Conservation (phyloP, 495 filamentous ascomycete species). For the Clavariopsis aquatica region DNA sequence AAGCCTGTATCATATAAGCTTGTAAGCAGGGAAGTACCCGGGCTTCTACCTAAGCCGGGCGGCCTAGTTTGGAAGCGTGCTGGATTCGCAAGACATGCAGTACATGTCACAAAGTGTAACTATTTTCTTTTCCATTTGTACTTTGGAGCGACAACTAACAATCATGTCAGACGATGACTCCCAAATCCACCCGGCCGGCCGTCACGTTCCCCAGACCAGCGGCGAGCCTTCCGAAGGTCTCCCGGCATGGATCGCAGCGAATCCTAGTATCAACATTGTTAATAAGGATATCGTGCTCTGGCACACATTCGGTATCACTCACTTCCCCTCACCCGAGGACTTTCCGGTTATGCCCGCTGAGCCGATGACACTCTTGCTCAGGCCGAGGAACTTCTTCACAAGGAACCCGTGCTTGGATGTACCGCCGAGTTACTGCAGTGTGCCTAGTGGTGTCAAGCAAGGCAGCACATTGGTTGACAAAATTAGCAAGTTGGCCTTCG, state of each 20-base stretch:
- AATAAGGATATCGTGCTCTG: slow-evolving; percentile 90
- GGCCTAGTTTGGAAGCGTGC: slow-evolving; percentile 92
- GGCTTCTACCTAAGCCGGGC: slow-evolving; percentile 78
- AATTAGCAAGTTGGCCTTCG: slow-evolving; percentile 43
- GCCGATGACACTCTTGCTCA: slow-evolving; percentile 79
- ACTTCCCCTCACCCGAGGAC: slow-evolving; percentile 91
- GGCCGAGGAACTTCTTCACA: slow-evolving; percentile 85
- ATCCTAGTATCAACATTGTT: slow-evolving; percentile 70
- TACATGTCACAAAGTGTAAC: slow-evolving; percentile 90
- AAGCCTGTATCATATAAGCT: slow-evolving; percentile 92
- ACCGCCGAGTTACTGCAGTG: slow-evolving; percentile 72
- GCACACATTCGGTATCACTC: slow-evolving; percentile 94
- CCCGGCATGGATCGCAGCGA: slow-evolving; percentile 77
- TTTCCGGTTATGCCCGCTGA: slow-evolving; percentile 95
- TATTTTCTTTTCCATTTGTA: slow-evolving; percentile 4
- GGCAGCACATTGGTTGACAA: slow-evolving; percentile 40
- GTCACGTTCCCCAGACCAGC: slow-evolving; percentile 90
- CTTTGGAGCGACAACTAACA: neutral
- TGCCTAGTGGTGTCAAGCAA: slow-evolving; percentile 59
- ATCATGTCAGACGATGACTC: slow-evolving; percentile 67
- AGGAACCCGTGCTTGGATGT: slow-evolving; percentile 88
- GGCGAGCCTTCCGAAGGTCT: slow-evolving; percentile 79
- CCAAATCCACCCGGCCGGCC: slow-evolving; percentile 87
- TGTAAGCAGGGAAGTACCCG: slow-evolving; percentile 79
- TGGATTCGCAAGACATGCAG: slow-evolving; percentile 85